These are phyloP conservation scores for Chlorella variabilis DNA, from an alignment of 163 green algal species.

Conservation along the genomic window DNA sequence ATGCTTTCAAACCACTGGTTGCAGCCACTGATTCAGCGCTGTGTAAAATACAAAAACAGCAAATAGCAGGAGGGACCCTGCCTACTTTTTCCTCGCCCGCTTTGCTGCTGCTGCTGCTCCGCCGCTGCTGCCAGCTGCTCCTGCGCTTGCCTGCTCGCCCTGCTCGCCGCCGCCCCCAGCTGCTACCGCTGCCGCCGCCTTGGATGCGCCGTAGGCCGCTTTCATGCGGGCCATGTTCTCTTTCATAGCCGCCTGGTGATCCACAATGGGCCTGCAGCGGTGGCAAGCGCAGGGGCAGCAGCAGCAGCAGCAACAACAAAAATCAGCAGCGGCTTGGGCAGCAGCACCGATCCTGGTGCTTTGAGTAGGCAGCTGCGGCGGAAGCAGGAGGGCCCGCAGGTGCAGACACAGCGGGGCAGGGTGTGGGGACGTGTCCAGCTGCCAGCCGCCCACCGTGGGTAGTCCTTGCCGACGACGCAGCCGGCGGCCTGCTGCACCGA, in stretches of 20 bases:
- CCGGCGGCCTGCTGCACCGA: constrained; percentile 78
- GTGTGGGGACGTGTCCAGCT: too few relatives aligned
- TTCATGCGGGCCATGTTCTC: constrained; percentile 80
- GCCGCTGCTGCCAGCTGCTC: background rate
- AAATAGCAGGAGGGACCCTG: too few relatives aligned
- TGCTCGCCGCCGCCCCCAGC: background rate
- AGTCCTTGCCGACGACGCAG: constrained; percentile 95
- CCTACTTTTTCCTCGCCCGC: background rate
- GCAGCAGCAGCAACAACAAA: too few relatives aligned
- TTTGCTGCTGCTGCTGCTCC: background rate
- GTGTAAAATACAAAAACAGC: too few relatives aligned
- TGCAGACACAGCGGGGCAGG: too few relatives aligned
- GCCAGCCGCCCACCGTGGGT: constrained; percentile 62
- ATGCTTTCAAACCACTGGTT: too few relatives aligned
- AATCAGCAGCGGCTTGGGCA: too few relatives aligned
- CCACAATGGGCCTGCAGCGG: constrained; percentile 76
- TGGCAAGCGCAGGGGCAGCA: background rate
- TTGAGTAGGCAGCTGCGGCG: too few relatives aligned
- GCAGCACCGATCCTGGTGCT: too few relatives aligned
- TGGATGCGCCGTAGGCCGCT: constrained; percentile 65
- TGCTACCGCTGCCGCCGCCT: constrained; percentile 26
- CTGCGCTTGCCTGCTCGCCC: background rate
- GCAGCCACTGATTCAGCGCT: too few relatives aligned
- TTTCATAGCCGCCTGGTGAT: constrained; percentile 74
- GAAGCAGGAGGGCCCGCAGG: background rate